Evolutionary conservation across 164 flowering plant species (phyloP).

Genomic region (Umbellularia californica): DNA sequence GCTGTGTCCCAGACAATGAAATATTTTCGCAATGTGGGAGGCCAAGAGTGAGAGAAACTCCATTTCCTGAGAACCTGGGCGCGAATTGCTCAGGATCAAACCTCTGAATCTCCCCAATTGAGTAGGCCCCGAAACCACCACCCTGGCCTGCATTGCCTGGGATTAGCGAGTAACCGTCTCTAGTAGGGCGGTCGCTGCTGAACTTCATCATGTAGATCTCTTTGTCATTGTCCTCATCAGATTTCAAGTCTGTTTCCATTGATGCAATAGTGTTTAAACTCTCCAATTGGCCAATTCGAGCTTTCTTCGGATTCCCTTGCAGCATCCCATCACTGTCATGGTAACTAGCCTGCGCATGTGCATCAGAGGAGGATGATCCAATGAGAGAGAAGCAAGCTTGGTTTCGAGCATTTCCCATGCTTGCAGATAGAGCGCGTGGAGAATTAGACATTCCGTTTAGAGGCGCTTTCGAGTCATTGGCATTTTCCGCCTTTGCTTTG

Average conservation of each 20-base stretch:
- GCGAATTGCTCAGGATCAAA: constrained; percentile 58
- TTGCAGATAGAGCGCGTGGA: constrained; percentile 23
- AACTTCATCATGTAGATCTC: constrained; percentile 51
- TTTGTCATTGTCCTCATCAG: constrained; percentile 22
- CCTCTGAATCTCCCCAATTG: constrained; percentile 63
- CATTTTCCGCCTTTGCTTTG: background rate
- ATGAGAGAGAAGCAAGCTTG: constrained; percentile 56
- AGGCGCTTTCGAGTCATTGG: background rate
- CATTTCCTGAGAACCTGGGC: constrained; percentile 58
- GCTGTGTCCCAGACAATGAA: constrained; percentile 60
- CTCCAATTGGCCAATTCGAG: constrained; percentile 38
- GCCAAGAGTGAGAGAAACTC: constrained; percentile 84
- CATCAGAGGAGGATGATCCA: constrained; percentile 35
- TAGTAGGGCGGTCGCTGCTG: constrained; percentile 42
- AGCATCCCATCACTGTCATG: constrained; percentile 40
- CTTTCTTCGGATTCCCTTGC: constrained; percentile 63
- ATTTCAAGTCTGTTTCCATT: constrained; percentile 45
- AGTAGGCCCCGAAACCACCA: constrained; percentile 64
- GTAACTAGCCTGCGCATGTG: constrained; percentile 9
- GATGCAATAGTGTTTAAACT: constrained; percentile 32
- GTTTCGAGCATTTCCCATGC: constrained; percentile 26
- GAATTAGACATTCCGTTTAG: constrained; percentile 23
- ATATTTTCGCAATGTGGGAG: constrained; percentile 76
- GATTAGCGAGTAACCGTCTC: constrained; percentile 57
- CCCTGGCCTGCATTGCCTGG: constrained; percentile 38